Base-by-base conservation (phyloP, 2,329 filamentous ascomycete species). In the Fusarium sp. region DNA sequence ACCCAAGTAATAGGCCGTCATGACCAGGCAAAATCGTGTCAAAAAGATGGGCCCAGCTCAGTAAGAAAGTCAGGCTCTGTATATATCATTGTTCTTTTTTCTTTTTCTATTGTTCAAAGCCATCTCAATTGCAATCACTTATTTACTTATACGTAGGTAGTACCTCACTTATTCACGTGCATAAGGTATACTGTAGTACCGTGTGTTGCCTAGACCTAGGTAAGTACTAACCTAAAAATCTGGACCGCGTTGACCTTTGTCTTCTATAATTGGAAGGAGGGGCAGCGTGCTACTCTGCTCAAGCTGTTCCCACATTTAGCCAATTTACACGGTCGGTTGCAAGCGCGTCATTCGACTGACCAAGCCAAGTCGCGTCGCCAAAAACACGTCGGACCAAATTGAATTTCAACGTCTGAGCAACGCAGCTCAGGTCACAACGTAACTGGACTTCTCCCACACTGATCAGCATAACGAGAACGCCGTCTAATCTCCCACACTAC, bases 331-430 rank as follows among this genome's bases (percentile, higher is more conserved):
- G 67, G 30, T 23, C 11, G 32, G n/a, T 23, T n/a, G 45, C 60
- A 58, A 69, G 69, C 70, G 76, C 76, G 76, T 77, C 69, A 69
- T 62, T 57, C 50, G 33, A 33, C n/a, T 30, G 15, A 27, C 46
- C 46, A 53, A 54, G 14, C 26, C 37, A 66, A 69, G 70, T 68
- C 77, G 76, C 75, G 75, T 78, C 73, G 67, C 66, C 73, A 70
- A 76, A 78, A 78, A 77, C 75, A 70, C 75, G 75, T 60, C 67
- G 57, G 45, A 14, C 46, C 61, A 67, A 75, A 75, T 70, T 75
- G 71, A 71, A 75, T 65, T 73, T 69, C 69, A 58, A 65, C 60
- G 50, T 54, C 50, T 55, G 41, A 50, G 56, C 61, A 64, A 50
- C 62, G 42, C 33, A 27, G 48, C 30, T 33, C 10, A 30, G 30